Percentiles rank a stretch among this genome's conserved stretches.
These are phyloP conservation scores for Earliella scabrosa DNA, from an alignment of 1,284 basidiomycete genomes.

Conservation along the genomic window DNA sequence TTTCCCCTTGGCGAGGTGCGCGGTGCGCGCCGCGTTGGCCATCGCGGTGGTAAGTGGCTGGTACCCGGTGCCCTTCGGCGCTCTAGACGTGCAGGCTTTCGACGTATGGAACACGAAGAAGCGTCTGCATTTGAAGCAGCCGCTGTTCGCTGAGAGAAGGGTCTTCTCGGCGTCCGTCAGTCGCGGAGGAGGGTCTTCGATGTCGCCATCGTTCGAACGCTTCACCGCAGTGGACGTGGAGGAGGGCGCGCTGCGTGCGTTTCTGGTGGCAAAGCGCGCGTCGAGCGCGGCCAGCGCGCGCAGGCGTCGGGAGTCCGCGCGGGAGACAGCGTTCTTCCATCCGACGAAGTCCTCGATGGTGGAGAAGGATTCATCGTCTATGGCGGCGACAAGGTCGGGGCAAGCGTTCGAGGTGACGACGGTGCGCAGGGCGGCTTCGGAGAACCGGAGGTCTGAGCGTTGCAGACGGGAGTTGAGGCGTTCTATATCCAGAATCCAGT, in stretches of 20 bases:
- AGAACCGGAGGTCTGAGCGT: neutral
- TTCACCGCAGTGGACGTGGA: neutral
- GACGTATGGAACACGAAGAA: neutral
- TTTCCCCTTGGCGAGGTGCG: neutral
- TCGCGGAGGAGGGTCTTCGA: no score
- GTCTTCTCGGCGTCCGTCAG: neutral
- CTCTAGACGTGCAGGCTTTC: neutral
- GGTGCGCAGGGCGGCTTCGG: neutral
- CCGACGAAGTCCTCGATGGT: neutral
- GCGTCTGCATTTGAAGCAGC: constrained; percentile 10
- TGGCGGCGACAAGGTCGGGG: neutral
- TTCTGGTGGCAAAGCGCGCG: neutral
- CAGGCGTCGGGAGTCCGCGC: neutral
- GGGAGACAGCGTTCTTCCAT: neutral
- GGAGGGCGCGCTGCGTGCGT: neutral
- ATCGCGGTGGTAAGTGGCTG: neutral
- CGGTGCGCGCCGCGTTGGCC: no score
- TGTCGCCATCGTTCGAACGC: neutral
- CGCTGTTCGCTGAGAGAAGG: neutral
- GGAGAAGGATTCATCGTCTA: neutral
- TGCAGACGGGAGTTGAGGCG: constrained; percentile 1
- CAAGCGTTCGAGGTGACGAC: neutral
- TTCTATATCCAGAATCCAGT: neutral
- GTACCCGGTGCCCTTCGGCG: neutral
- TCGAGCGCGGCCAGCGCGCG: neutral